Conservation (phyloP, 495 filamentous ascomycete species). For the Penicillium paxilli region DNA sequence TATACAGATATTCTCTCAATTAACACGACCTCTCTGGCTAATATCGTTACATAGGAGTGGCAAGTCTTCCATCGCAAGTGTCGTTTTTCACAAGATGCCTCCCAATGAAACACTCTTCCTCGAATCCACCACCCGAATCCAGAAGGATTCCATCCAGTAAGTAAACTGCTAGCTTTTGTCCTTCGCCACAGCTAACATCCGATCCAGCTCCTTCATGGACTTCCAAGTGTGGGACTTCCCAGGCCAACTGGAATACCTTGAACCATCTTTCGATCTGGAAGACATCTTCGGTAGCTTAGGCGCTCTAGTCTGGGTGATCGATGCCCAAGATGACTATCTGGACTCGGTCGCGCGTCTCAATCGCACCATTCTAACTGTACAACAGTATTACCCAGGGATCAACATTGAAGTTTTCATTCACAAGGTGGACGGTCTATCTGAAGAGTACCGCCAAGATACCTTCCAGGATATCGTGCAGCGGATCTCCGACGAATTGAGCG, state of each 20-base stretch:
- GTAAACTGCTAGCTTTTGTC: constrained; percentile 22
- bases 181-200: background rate
- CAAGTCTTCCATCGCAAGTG: constrained; percentile 95
- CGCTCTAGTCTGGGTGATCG: constrained; percentile 96
- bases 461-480: constrained; percentile 93
- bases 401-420: constrained; percentile 98
- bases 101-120: constrained; percentile 93
- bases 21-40: background rate
- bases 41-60: constrained; percentile 67
- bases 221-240: constrained; percentile 98
- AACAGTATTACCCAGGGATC: constrained; percentile 83
- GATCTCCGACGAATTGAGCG: constrained; percentile 94
- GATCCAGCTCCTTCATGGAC: constrained; percentile 88
- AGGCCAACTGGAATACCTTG: constrained; percentile 85
- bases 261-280: constrained; percentile 83
- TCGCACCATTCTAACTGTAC: constrained; percentile 80
- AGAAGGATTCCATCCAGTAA: constrained; percentile 90
- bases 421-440: constrained; percentile 92
- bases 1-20: too few relatives aligned
- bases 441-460: constrained; percentile 91
- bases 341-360: constrained; percentile 86
- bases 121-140: constrained; percentile 88
- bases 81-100: constrained; percentile 96
- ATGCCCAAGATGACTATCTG: constrained; percentile 95
- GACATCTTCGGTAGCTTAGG: constrained; percentile 92